phyloP scores from a whole-genome alignment of 495 filamentous ascomycete species.

The Penicillium canescens region DNA sequence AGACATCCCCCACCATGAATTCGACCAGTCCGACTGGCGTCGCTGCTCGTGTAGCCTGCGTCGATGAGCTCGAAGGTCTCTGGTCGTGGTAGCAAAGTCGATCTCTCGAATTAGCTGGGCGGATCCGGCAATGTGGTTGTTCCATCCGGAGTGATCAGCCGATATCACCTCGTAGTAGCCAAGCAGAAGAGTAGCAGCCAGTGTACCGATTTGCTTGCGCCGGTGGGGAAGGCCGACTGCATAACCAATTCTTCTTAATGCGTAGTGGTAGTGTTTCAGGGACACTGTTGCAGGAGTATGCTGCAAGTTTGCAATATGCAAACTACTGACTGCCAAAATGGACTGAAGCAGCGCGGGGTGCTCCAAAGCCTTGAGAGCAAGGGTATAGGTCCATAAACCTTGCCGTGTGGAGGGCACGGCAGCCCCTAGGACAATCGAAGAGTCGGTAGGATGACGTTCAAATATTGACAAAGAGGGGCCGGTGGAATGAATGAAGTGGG shows the following conservation, averaged over 20 bases:
- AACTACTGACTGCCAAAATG: constrained; percentile 82
- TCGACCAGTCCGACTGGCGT: constrained; percentile 16
- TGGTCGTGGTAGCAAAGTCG: constrained; percentile 71
- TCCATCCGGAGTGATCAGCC: constrained; percentile 95
- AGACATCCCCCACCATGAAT: constrained; percentile 9
- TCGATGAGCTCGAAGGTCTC: constrained; percentile 60
- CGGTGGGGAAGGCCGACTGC: constrained; percentile 69
- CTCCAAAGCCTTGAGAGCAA: constrained; percentile 81
- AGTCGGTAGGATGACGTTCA: constrained; percentile 79
- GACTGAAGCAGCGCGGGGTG: constrained; percentile 86
- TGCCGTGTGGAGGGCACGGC: constrained; percentile 69
- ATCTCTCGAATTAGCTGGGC: constrained; percentile 81
- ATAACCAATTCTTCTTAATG: constrained; percentile 72
- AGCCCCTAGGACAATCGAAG: constrained; percentile 67
- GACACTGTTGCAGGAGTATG: constrained; percentile 70
- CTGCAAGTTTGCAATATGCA: constrained; percentile 87
- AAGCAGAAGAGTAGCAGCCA: constrained; percentile 85
- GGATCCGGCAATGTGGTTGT: constrained; percentile 83
- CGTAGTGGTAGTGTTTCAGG: constrained; percentile 88
- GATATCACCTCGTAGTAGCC: constrained; percentile 94
- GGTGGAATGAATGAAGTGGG: constrained; percentile 89
- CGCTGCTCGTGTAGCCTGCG: constrained; percentile 29
- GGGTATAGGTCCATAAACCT: constrained; percentile 82
- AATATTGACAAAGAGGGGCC: constrained; percentile 86
- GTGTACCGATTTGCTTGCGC: constrained; percentile 75